Conservation (phyloP, 2,329 filamentous ascomycete genomes). For the Penicillium frequentans region DNA sequence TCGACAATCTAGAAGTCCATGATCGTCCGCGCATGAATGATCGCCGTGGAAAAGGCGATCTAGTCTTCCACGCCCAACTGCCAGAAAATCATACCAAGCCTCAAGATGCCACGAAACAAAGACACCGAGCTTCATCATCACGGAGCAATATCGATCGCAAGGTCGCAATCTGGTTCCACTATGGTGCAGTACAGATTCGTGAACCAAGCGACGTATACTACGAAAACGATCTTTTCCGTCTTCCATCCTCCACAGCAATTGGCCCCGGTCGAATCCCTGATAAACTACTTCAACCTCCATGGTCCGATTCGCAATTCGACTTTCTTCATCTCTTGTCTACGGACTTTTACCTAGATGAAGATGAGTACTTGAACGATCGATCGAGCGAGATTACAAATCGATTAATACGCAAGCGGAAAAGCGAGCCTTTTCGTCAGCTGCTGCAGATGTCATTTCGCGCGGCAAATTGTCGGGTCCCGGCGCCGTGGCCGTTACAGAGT, state of each 20-base stretch:
- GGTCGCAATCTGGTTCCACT: constrained; percentile 40
- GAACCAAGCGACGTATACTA: constrained; percentile 26
- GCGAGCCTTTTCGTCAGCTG: constrained; percentile 33
- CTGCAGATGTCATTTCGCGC: constrained; percentile 31
- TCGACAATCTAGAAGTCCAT: constrained; percentile 22
- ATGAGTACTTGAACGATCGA: constrained; percentile 25
- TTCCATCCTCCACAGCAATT: constrained; percentile 30
- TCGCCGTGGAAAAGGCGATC: constrained; percentile 32
- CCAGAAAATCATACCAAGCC: not conserved
- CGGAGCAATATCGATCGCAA: constrained; percentile 20
- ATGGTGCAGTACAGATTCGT: constrained; percentile 37
- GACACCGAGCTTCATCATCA: not conserved
- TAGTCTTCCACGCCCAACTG: constrained; percentile 26
- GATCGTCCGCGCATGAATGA: constrained; percentile 22
- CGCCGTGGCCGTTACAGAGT: constrained; percentile 34
- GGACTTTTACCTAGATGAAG: constrained; percentile 41
- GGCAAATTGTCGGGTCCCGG: constrained; percentile 32
- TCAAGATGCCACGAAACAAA: not conserved
- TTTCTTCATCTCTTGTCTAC: constrained; percentile 38
- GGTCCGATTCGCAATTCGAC: constrained; percentile 40
- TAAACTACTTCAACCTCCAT: constrained; percentile 38
- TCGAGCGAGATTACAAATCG: constrained; percentile 33
- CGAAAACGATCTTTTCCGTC: constrained; percentile 35
- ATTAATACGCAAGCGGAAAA: constrained; percentile 37
- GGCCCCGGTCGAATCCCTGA: constrained; percentile 38